These are phyloP conservation scores for Kwoniella mangroviensis DNA, from an alignment of 768 basidiomycete species.

Conservation along the genomic window DNA sequence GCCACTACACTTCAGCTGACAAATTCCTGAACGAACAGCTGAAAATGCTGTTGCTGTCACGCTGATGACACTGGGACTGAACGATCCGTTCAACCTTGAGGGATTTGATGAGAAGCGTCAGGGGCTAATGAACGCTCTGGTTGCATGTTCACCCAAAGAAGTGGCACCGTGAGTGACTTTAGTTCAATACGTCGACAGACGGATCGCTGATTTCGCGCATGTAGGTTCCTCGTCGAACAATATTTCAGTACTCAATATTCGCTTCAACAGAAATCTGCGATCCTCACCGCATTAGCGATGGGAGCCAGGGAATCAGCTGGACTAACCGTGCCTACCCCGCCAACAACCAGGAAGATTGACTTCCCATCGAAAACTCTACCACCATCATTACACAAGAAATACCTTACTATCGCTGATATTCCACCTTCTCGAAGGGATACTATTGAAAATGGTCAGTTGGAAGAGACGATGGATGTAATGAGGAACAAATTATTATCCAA, in stretches of 20 bases:
- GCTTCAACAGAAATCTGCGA: constrained; percentile 77
- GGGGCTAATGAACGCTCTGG: constrained; percentile 75
- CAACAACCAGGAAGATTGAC: constrained; percentile 54
- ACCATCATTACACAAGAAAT: constrained; percentile 70
- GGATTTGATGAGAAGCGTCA: constrained; percentile 78
- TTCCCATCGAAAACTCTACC: constrained; percentile 88
- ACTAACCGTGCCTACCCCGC: constrained; percentile 58
- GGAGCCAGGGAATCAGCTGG: constrained; percentile 81
- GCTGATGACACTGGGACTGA: constrained; percentile 72
- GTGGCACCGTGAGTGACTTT: constrained; percentile 73
- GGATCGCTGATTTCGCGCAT: background rate
- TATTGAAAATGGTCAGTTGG: constrained; percentile 59
- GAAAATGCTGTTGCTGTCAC: constrained; percentile 87
- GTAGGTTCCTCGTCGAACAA: constrained; percentile 81
- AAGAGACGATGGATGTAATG: constrained; percentile 68
- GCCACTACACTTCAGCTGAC: background rate
- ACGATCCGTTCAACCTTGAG: constrained; percentile 83
- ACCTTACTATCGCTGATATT: constrained; percentile 61
- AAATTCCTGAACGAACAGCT: constrained; percentile 61
- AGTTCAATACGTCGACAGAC: background rate
- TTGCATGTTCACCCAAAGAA: constrained; percentile 75
- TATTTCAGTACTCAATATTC: constrained; percentile 96
- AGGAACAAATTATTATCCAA: constrained; percentile 69
- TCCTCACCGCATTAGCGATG: constrained; percentile 82
- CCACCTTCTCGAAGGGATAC: constrained; percentile 10